Conservation (phyloP, 1,284 basidiomycete species). For the Cyathus pygmaeus region DNA sequence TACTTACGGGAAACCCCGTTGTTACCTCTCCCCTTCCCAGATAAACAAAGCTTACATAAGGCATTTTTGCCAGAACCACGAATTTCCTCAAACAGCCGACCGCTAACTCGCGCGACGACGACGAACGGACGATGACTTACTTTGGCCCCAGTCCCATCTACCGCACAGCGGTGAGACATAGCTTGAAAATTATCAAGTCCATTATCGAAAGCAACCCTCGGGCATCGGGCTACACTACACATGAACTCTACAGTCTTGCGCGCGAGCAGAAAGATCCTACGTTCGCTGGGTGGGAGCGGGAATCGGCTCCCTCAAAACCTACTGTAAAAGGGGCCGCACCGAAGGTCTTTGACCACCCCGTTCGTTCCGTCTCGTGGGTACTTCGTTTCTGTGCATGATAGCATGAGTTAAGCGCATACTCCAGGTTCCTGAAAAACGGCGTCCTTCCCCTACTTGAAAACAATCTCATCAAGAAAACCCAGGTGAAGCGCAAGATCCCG, state of each 20-base stretch:
- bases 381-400: not conserved
- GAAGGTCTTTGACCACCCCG: conserved; percentile 47
- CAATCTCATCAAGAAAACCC: conserved; percentile 55
- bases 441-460: conserved; percentile 60
- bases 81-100: no score
- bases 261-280: conserved; percentile 41
- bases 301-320: conserved; percentile 4
- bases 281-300: conserved; percentile 10
- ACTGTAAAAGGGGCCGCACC: not conserved
- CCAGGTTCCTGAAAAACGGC: conserved; percentile 68
- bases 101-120: not conserved
- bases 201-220: conserved; percentile 41
- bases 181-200: conserved; percentile 46
- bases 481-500: conserved; percentile 36
- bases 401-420: not conserved
- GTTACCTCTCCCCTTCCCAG: no score
- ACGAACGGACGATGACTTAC: conserved; percentile 11
- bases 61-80: no score
- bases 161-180: conserved; percentile 36
- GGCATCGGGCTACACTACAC: conserved; percentile 48
- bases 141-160: conserved; percentile 9
- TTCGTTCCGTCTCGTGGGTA: conserved; percentile 62
- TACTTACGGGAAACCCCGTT: no score
- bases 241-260: conserved; percentile 55
- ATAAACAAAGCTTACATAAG: conserved; percentile 12